A percentile compares a stretch with the other conserved stretches of the same genome.
Evolutionary conservation across 768 basidiomycete species (phyloP).

Genomic region (Pisolithus albus): DNA sequence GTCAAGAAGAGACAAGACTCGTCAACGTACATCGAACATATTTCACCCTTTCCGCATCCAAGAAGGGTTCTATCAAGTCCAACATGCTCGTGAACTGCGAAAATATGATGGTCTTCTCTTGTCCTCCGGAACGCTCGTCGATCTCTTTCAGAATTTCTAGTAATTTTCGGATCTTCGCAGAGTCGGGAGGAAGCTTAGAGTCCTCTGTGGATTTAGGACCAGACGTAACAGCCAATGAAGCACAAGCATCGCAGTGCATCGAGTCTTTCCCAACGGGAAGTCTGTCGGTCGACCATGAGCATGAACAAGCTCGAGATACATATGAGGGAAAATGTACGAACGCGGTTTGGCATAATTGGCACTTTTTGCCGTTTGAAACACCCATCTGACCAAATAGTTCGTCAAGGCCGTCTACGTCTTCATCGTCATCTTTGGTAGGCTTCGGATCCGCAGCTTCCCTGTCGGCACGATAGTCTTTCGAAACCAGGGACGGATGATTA

Average conservation of each 20-base stretch:
- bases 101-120: conserved; percentile 95
- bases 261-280: conserved; percentile 17
- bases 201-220: conserved; percentile 30
- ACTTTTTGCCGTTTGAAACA: conserved; percentile 53
- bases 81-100: conserved; percentile 90
- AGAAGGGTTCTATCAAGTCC: conserved; percentile 79
- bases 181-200: conserved; percentile 50
- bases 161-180: conserved; percentile 84
- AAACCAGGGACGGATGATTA: conserved; percentile 80
- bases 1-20: neutral
- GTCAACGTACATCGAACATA: conserved; percentile 80
- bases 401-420: conserved; percentile 68
- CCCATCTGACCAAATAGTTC: conserved; percentile 65
- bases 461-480: conserved; percentile 68
- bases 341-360: conserved; percentile 71
- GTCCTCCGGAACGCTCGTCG: conserved; percentile 44
- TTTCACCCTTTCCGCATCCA: conserved; percentile 57
- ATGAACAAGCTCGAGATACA: neutral
- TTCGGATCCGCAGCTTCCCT: conserved; percentile 70
- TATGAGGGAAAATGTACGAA: conserved; percentile 35
- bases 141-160: conserved; percentile 65
- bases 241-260: conserved; percentile 56
- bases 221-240: conserved; percentile 43
- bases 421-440: conserved; percentile 43
- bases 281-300: conserved; percentile 2